phyloP scores from a whole-genome alignment of 345 rosid species.

The Populus tremula region DNA sequence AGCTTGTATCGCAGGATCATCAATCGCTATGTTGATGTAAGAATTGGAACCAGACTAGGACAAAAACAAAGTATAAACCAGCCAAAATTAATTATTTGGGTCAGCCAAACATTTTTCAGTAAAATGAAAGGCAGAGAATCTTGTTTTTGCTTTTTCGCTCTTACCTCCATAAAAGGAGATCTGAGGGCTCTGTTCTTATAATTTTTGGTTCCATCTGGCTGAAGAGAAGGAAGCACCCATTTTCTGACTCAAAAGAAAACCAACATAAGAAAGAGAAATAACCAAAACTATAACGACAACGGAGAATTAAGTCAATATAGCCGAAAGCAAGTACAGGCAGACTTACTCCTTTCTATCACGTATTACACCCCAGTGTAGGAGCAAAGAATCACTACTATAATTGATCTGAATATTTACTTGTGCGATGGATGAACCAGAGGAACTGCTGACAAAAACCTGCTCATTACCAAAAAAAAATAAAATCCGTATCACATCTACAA shows the following conservation, averaged over 20 bases:
- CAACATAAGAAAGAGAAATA: conserved; percentile 8
- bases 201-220: conserved; percentile 73
- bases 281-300: not conserved
- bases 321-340: conserved; percentile 9
- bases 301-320: conserved; percentile 5
- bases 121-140: conserved; percentile 17
- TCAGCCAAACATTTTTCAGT: conserved; percentile 1
- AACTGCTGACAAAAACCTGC: conserved; percentile 64
- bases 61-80: conserved; percentile 13
- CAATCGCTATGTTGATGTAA: conserved; percentile 67
- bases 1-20: conserved; percentile 71
- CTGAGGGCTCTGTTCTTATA: conserved; percentile 91
- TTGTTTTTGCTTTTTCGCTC: conserved; percentile 21
- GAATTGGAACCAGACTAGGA: conserved; percentile 65
- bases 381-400: conserved; percentile 57
- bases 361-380: conserved; percentile 91
- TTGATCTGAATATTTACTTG: conserved; percentile 58
- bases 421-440: conserved; percentile 36
- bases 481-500: conserved; percentile 2
- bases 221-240: conserved; percentile 81
- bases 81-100: conserved; percentile 13
- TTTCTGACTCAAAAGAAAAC: conserved; percentile 44
- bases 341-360: conserved; percentile 68
- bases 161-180: conserved; percentile 79
- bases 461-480: conserved; percentile 21